Conservation (phyloP, 169 alveolate genomes). For the Babesia divergens region DNA sequence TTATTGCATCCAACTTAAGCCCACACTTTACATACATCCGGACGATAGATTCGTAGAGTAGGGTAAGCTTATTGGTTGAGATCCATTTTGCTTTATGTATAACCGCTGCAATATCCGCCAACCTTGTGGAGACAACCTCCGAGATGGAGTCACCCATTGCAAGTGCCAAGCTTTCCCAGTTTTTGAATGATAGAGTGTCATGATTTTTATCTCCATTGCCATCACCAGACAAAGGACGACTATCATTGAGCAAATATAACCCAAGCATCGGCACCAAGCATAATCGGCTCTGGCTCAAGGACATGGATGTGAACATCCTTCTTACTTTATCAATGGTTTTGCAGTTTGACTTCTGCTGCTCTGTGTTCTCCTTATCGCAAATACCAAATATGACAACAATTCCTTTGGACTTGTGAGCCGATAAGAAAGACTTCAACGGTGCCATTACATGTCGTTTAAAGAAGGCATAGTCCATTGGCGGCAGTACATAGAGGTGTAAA, state of each 20-base stretch:
- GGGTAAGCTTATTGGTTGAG: background rate
- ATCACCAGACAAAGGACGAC: background rate
- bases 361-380: constrained; percentile 16
- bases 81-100: background rate
- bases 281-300: constrained; percentile 4
- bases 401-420: background rate
- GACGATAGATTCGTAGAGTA: constrained; percentile 5
- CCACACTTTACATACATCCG: constrained; percentile 24
- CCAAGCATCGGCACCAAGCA: constrained; percentile 38
- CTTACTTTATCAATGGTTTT: constrained; percentile 21
- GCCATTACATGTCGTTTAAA: background rate
- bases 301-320: background rate
- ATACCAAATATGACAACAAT: constrained; percentile 16
- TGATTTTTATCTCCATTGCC: background rate
- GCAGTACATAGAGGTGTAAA: constrained; percentile 16
- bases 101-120: background rate
- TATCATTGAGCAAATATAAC: background rate
- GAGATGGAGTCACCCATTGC: constrained; percentile 14
- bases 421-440: background rate
- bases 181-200: background rate
- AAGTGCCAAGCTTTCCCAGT: constrained; percentile 20
- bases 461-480: constrained; percentile 27
- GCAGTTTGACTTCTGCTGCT: constrained; percentile 17
- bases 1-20: background rate
- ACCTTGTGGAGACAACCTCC: background rate